A percentile compares a stretch with the other conserved stretches of the same genome.
These are phyloP conservation scores for Haplosporangium sp. DNA, from an alignment of 371 early-diverging fungal species.

Conservation along the genomic window DNA sequence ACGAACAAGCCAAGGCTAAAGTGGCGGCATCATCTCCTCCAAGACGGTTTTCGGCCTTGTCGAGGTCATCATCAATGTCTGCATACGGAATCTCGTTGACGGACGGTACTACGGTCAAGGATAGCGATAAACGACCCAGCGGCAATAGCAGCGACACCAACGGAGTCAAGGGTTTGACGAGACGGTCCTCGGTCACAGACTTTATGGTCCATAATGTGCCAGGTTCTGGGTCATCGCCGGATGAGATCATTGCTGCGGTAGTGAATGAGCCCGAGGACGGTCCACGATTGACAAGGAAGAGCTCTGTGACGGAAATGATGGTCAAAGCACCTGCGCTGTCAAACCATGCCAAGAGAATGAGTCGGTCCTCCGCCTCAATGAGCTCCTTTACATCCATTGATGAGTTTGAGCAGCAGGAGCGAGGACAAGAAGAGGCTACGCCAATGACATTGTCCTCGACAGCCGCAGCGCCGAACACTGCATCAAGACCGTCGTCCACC, in stretches of 20 bases:
- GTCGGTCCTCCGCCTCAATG: constrained; percentile 14
- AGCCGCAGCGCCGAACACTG: not conserved
- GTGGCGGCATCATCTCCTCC: constrained; percentile 5
- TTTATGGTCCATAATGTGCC: constrained; percentile 29
- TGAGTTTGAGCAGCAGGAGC: constrained; percentile 11
- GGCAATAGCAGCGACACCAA: not conserved
- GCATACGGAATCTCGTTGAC: not conserved
- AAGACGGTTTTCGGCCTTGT: constrained; percentile 18
- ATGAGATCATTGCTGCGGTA: constrained; percentile 18
- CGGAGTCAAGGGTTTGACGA: constrained; percentile 3
- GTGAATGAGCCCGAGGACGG: constrained; percentile 34
- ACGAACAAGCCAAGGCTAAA: constrained; percentile 23
- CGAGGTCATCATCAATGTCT: constrained; percentile 22
- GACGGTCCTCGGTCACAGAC: constrained; percentile 31
- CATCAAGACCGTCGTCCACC: not conserved
- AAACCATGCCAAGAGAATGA: constrained; percentile 4
- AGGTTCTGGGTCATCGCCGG: constrained; percentile 3
- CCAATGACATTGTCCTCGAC: not conserved
- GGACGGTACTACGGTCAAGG: not conserved
- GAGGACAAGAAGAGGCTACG: not conserved
- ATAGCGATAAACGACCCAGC: not conserved
- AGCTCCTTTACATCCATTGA: constrained; percentile 17
- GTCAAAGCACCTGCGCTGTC: constrained; percentile 20
- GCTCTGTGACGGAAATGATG: constrained; percentile 48
- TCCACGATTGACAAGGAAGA: constrained; percentile 32